A percentile compares a stretch with the other conserved stretches of the same genome.
phyloP scores from a whole-genome alignment of 305 asterid species.

The Coffea humblotiana region DNA sequence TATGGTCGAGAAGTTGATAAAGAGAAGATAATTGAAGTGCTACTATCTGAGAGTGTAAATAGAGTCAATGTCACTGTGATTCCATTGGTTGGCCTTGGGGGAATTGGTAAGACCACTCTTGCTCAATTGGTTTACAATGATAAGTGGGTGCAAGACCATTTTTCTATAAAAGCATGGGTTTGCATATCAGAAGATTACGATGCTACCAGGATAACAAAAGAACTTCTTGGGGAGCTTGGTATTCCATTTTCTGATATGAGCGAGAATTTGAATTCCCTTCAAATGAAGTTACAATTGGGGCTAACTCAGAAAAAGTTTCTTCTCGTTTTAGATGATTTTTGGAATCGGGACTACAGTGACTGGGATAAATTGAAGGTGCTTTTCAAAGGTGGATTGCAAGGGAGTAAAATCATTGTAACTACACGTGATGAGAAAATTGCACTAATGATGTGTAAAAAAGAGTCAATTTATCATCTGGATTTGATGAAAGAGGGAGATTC shows the following conservation, averaged over 20 bases:
- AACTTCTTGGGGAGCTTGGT: not conserved
- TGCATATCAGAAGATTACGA: slow-evolving; percentile 22
- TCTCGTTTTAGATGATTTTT: slow-evolving; percentile 63
- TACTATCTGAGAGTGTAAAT: slow-evolving; percentile 1
- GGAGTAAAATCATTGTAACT: slow-evolving; percentile 60
- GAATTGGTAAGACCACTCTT: slow-evolving; percentile 24
- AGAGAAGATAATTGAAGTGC: slow-evolving; percentile 8
- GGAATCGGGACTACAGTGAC: slow-evolving; percentile 46
- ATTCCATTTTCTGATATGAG: not conserved
- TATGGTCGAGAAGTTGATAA: slow-evolving; percentile 15
- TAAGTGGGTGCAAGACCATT: slow-evolving; percentile 5
- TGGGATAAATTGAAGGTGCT: slow-evolving; percentile 46
- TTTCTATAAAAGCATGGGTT: slow-evolving; percentile 15
- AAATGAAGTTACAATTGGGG: slow-evolving; percentile 39
- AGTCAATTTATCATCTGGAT: slow-evolving; percentile 45
- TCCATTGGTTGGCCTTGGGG: slow-evolving; percentile 21
- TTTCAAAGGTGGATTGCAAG: slow-evolving; percentile 42
- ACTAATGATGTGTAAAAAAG: slow-evolving; percentile 39
- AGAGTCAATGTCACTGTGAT: not conserved
- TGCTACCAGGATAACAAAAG: slow-evolving; percentile 8
- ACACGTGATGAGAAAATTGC: slow-evolving; percentile 53
- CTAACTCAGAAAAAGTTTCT: slow-evolving; percentile 50
- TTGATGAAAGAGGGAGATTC: slow-evolving; percentile 39
- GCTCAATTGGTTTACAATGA: slow-evolving; percentile 19
- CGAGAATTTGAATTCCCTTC: slow-evolving; percentile 20